phyloP scores from a whole-genome alignment of 202 grass and related monocot genomes.

The Brachypodium distachyon region DNA sequence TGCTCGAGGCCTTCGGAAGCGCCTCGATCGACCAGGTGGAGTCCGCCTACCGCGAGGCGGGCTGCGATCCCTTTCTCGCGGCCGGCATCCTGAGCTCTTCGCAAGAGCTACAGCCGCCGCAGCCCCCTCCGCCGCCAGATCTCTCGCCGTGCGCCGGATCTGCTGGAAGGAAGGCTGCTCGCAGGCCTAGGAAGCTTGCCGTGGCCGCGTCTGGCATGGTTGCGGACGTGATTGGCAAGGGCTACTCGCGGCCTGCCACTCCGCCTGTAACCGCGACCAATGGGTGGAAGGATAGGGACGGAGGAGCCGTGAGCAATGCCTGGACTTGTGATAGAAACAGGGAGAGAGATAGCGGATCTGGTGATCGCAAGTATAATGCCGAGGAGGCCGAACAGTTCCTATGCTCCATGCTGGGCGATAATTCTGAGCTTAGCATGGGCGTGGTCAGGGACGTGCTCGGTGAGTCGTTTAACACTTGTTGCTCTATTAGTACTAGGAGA shows the following conservation, averaged over 20 bases:
- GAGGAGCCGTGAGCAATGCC: not conserved
- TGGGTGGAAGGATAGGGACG: not conserved
- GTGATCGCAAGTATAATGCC: not conserved
- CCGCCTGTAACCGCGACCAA: not conserved
- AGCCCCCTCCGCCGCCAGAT: constrained; percentile 24
- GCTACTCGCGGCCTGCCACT: constrained; percentile 26
- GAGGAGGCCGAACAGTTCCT: constrained; percentile 75
- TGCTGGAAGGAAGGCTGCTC: constrained; percentile 18
- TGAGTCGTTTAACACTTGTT: constrained; percentile 14
- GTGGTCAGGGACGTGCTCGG: constrained; percentile 76
- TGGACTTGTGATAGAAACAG: not conserved
- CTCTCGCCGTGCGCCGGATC: constrained; percentile 23
- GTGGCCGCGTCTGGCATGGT: constrained; percentile 66
- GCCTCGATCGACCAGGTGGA: constrained; percentile 69
- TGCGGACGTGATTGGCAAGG: constrained; percentile 72
- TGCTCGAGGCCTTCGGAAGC: constrained; percentile 46
- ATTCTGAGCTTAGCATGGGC: constrained; percentile 49
- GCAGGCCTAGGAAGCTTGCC: constrained; percentile 34
- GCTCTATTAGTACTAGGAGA: not conserved
- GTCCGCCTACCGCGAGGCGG: constrained; percentile 49
- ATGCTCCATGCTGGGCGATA: constrained; percentile 62
- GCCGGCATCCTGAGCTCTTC: constrained; percentile 52
- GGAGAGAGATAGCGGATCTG: not conserved
- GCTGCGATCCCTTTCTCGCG: constrained; percentile 53
- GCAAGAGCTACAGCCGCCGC: constrained; percentile 12